phyloP scores from a whole-genome alignment of 148 eudicot genomes.

The Chenopodium berlandieri region DNA sequence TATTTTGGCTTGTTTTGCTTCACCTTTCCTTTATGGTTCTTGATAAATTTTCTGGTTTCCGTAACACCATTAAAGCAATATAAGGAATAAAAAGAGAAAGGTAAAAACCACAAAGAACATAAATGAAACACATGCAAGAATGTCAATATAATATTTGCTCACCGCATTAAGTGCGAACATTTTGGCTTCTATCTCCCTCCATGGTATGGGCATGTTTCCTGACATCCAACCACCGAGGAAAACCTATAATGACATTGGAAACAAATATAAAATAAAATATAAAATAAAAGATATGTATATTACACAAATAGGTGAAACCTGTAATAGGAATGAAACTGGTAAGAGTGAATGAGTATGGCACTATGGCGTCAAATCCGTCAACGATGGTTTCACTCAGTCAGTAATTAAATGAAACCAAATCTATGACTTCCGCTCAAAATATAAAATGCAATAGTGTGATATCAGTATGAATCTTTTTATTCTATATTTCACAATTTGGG shows the following conservation, averaged over 20 bases:
- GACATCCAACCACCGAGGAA: slow-evolving; percentile 61
- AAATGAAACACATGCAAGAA: neutral
- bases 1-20: no score
- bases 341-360: neutral
- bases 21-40: no score
- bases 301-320: slow-evolving; percentile 15
- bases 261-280: neutral
- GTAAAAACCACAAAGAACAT: neutral
- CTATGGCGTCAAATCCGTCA: neutral
- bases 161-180: slow-evolving; percentile 88
- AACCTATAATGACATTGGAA: slow-evolving; percentile 44
- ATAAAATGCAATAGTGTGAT: neutral
- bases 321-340: neutral
- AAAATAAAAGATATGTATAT: slow-evolving; percentile 10
- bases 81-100: neutral
- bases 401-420: neutral
- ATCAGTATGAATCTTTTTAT: no score
- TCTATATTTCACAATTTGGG: no score
- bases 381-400: neutral
- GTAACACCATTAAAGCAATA: neutral
- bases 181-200: slow-evolving; percentile 91
- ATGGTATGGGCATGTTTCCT: slow-evolving; percentile 56
- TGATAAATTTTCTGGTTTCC: no score
- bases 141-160: slow-evolving; percentile 31
- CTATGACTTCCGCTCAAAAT: neutral